phyloP scores from a whole-genome alignment of 2,329 filamentous ascomycete genomes.

The Ilyonectria robusta region DNA sequence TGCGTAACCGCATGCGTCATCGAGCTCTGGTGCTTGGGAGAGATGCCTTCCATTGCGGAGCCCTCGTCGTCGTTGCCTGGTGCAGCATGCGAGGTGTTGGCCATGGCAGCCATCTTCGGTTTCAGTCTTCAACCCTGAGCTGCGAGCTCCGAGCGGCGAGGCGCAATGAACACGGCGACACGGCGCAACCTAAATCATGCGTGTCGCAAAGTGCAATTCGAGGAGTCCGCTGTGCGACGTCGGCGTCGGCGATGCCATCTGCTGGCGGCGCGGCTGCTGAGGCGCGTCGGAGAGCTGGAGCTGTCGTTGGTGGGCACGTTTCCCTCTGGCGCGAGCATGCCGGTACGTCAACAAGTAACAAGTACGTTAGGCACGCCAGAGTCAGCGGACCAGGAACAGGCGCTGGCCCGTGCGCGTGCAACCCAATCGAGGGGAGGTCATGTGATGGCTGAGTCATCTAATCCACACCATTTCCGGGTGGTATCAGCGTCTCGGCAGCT shows the following conservation, averaged over 20 bases:
- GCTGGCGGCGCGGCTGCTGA: constrained; percentile 27
- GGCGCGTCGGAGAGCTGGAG: constrained; percentile 16
- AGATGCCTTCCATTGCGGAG: constrained; percentile 46
- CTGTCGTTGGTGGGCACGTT: constrained; percentile 30
- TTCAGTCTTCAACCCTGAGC: constrained; percentile 14
- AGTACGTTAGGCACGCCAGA: constrained; percentile 28
- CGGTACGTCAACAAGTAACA: constrained; percentile 40
- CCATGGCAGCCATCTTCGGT: constrained; percentile 15
- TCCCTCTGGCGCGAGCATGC: constrained; percentile 22
- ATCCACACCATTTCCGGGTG: neutral
- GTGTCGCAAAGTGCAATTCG: constrained; percentile 18
- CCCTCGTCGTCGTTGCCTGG: constrained; percentile 40
- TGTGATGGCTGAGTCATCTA: constrained; percentile 36
- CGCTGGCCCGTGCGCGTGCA: constrained; percentile 34
- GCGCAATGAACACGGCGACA: constrained; percentile 11
- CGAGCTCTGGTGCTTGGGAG: constrained; percentile 46
- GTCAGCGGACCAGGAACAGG: constrained; percentile 33
- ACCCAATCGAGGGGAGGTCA: constrained; percentile 30
- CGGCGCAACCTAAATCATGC: constrained; percentile 15
- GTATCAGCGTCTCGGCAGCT: neutral
- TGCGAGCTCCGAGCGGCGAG: constrained; percentile 8
- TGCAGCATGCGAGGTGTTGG: constrained; percentile 40
- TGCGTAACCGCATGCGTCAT: constrained; percentile 46
- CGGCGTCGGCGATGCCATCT: constrained; percentile 35
- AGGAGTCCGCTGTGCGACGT: constrained; percentile 14